Evolutionary conservation across 805 yeast species (phyloP).

Genomic region (Saturnispora sekii): DNA sequence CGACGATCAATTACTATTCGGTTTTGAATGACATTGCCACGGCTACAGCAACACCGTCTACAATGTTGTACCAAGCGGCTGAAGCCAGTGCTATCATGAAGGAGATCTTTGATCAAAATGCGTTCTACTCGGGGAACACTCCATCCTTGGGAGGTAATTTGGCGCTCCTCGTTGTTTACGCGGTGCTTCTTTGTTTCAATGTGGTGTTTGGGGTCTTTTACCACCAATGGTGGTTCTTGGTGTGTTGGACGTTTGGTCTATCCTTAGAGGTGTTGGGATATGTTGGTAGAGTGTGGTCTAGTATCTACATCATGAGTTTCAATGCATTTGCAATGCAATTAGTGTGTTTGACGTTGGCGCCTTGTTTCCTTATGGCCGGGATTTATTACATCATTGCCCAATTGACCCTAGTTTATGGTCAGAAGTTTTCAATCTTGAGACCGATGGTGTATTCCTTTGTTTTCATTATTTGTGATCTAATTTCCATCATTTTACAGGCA

Average conservation of each 20-base stretch:
- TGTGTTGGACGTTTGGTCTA: conserved; percentile 45
- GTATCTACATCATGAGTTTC: conserved; percentile 25
- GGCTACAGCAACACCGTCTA: conserved; percentile 14
- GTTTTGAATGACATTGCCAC: conserved; percentile 19
- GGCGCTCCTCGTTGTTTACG: conserved; percentile 47
- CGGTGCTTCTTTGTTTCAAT: conserved; percentile 35
- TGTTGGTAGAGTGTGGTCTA: conserved; percentile 44
- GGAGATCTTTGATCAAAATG: conserved; percentile 11
- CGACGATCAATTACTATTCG: conserved; percentile 18
- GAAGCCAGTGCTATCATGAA: conserved; percentile 17
- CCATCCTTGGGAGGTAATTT: conserved; percentile 53
- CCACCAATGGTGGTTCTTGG: conserved; percentile 58
- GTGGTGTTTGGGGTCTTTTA: conserved; percentile 33
- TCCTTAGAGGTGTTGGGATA: conserved; percentile 62
- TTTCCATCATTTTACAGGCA: conserved; percentile 59
- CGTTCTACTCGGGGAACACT: conserved; percentile 30
- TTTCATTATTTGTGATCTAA: conserved; percentile 57
- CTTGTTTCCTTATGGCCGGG: conserved; percentile 80
- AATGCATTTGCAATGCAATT: conserved; percentile 52
- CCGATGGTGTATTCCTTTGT: conserved; percentile 56
- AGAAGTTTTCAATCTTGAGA: conserved; percentile 36
- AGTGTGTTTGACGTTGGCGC: conserved; percentile 64
- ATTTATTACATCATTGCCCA: conserved; percentile 65
- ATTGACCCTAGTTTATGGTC: conserved; percentile 52
- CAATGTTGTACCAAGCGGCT: conserved; percentile 17